Conservation (phyloP, 2,329 filamentous ascomycete genomes). For the Apiospora sp. region DNA sequence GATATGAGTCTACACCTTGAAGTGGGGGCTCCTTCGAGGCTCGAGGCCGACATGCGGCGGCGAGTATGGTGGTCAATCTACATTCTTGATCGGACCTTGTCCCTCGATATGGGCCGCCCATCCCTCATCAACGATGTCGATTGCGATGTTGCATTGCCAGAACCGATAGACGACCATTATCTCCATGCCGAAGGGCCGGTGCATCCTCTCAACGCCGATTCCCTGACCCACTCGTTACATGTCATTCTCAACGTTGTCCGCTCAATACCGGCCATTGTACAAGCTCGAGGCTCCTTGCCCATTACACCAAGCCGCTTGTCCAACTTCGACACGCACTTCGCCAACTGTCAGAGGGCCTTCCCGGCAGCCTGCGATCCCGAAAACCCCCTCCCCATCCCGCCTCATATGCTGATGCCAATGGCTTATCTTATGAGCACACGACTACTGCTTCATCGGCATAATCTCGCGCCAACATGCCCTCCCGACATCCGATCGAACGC, state of each 20-base stretch:
- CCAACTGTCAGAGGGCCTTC: constrained; percentile 76
- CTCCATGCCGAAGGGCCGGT: constrained; percentile 67
- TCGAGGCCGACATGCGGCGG: constrained; percentile 86
- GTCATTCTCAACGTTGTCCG: constrained; percentile 84
- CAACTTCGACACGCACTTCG: constrained; percentile 84
- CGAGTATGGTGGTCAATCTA: constrained; percentile 96
- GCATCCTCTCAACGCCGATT: constrained; percentile 58
- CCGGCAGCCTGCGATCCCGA: constrained; percentile 76
- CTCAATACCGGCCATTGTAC: constrained; percentile 76
- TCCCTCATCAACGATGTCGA: constrained; percentile 86
- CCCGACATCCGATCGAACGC: constrained; percentile 72
- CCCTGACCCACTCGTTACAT: constrained; percentile 75
- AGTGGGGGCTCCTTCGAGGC: constrained; percentile 72
- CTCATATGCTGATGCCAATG: constrained; percentile 76
- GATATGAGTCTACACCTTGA: constrained; percentile 84
- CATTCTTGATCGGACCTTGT: constrained; percentile 82
- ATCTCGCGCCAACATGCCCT: constrained; percentile 77
- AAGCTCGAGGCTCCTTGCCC: constrained; percentile 71
- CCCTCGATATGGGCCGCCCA: constrained; percentile 82
- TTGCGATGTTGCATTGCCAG: constrained; percentile 84
- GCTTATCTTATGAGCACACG: constrained; percentile 83
- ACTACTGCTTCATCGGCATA: constrained; percentile 88
- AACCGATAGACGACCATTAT: constrained; percentile 81
- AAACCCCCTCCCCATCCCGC: constrained; percentile 73
- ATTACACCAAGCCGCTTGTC: constrained; percentile 73